Conservation (phyloP, 257 asterid genomes). For the Anisodus tanguticus region DNA sequence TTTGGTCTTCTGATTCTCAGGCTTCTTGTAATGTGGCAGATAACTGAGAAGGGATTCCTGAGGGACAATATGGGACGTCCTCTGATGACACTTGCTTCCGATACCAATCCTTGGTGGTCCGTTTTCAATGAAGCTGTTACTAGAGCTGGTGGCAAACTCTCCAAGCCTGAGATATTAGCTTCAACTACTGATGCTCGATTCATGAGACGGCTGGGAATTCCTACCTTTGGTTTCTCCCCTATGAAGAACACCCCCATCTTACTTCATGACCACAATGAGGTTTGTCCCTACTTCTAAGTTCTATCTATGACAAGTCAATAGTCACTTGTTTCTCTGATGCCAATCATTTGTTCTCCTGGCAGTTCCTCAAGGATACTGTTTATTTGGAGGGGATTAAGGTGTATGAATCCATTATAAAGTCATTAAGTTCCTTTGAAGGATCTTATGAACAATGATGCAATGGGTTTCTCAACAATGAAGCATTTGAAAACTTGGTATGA, state of each 20-base stretch:
- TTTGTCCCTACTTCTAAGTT: constrained; percentile 35
- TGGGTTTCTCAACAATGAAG: constrained; percentile 8
- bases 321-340: constrained; percentile 23
- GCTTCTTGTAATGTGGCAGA: constrained; percentile 43
- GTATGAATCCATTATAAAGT: constrained; percentile 74
- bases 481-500: constrained; percentile 5
- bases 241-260: constrained; percentile 90
- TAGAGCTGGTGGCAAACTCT: constrained; percentile 85
- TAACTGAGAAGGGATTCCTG: constrained; percentile 69
- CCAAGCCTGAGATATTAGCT: constrained; percentile 81
- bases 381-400: constrained; percentile 80
- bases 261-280: constrained; percentile 98
- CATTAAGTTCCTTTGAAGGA: constrained; percentile 60
- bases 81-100: constrained; percentile 70
- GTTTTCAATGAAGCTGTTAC: constrained; percentile 69
- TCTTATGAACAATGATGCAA: constrained; percentile 14
- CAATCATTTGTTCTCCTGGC: constrained; percentile 36
- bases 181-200: constrained; percentile 92
- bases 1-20: constrained; percentile 21
- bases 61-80: constrained; percentile 71
- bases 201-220: constrained; percentile 78
- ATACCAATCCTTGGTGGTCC: constrained; percentile 93
- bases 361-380: constrained; percentile 73
- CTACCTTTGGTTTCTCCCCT: constrained; percentile 89
- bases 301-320: neutral